Conservation (phyloP, 2,329 filamentous ascomycete genomes). For the Sporothrix euskadiensis region DNA sequence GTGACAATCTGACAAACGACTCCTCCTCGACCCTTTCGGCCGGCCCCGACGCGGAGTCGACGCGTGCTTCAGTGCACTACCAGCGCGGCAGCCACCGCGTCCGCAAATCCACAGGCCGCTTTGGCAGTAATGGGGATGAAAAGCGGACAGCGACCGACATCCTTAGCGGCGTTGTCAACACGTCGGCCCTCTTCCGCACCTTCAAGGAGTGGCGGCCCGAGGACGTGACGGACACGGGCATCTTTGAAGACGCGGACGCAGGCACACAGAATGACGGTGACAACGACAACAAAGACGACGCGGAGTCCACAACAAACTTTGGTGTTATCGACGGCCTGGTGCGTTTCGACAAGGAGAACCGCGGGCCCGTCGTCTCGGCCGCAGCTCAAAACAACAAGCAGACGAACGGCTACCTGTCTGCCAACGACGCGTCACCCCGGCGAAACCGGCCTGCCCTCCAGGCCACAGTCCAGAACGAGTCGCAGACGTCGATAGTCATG, state of each 20-base stretch:
- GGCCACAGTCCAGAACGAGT: conserved; percentile 34
- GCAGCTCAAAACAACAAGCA: neutral
- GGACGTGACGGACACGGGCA: conserved; percentile 22
- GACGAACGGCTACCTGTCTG: neutral
- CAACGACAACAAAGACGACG: neutral
- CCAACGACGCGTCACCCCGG: conserved; percentile 14
- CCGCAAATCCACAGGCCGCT: conserved; percentile 31
- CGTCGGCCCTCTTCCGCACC: conserved; percentile 33
- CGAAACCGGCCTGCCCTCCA: conserved; percentile 28
- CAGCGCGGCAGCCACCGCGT: conserved; percentile 31
- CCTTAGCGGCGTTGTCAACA: conserved; percentile 32
- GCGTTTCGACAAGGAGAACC: conserved; percentile 31
- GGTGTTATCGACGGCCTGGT: conserved; percentile 28
- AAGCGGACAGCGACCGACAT: conserved; percentile 27
- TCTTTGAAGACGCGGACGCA: conserved; percentile 21
- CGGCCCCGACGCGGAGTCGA: conserved; percentile 34
- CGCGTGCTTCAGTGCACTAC: conserved; percentile 29
- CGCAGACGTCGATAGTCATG: conserved; percentile 32
- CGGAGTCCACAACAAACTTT: conserved; percentile 32
- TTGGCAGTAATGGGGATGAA: conserved; percentile 23
- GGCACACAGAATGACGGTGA: neutral
- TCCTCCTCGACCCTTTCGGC: conserved; percentile 31
- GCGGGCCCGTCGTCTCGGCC: neutral
- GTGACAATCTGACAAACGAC: conserved; percentile 22
- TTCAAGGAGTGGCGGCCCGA: conserved; percentile 34